Percentiles rank a stretch among this genome's conserved stretches.
Evolutionary conservation across 495 filamentous ascomycete species (phyloP).

Genomic region (Trichoderma erinaceum): DNA sequence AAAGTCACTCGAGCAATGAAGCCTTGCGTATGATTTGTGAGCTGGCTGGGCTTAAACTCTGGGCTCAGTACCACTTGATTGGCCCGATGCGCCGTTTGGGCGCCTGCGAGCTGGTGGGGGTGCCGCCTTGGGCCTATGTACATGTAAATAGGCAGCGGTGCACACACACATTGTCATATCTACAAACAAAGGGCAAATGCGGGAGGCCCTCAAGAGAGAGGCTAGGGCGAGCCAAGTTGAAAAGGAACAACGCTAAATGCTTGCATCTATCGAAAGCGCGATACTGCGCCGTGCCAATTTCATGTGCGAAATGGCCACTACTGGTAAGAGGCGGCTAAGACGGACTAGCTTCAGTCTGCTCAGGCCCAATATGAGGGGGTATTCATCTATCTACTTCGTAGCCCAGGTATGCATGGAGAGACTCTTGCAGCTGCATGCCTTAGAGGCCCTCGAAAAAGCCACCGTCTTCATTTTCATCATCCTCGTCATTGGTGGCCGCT

Average conservation of each 20-base stretch:
- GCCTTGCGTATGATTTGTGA: not conserved
- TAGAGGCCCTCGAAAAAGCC: slow-evolving; percentile 29
- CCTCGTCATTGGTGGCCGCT: not conserved
- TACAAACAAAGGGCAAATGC: too few relatives aligned
- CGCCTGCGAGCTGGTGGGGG: not conserved
- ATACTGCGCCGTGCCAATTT: not conserved
- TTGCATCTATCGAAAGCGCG: not conserved
- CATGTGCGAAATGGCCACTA: not conserved
- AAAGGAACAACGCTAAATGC: not conserved
- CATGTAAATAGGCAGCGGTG: not conserved
- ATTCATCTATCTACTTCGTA: not conserved
- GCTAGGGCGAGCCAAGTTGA: not conserved
- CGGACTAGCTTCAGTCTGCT: not conserved
- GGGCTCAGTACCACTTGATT: not conserved
- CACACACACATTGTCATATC: not conserved
- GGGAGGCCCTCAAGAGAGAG: too few relatives aligned
- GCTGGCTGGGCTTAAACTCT: not conserved
- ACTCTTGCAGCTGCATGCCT: not conserved
- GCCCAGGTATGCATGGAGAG: not conserved
- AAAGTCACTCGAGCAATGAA: not conserved
- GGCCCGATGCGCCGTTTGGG: not conserved
- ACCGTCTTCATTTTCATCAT: slow-evolving; percentile 18
- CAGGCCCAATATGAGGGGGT: not conserved
- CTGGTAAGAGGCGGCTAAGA: not conserved
- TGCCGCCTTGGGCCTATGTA: not conserved